Evolutionary conservation across 2,329 filamentous ascomycete genomes (phyloP), one percentile per base, ranked within the genome.

Genomic region (Botrytis fragariae): DNA sequence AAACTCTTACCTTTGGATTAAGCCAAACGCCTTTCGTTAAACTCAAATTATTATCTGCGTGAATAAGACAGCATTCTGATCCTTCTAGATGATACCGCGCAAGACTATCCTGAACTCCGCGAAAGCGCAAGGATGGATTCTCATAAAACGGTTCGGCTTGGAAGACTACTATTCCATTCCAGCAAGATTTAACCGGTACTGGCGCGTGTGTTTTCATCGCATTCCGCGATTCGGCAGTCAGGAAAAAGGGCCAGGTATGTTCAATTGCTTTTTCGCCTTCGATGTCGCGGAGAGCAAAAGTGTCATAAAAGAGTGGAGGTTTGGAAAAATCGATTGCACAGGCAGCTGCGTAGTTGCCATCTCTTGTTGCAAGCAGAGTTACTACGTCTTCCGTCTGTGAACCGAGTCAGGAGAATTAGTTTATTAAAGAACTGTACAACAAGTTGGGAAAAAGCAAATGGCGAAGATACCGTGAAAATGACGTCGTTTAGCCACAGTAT

Each of bases 11-110:
- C 20, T 86, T 86, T 2, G 91, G 90, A 79, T 94, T 94, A 57
- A 93, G 79, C 80, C 85, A 93, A 9, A 93, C 88, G 68, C 91
- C 89, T 72, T 84, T 77, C 61, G 77, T 71, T 14, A 29, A 32
- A 3, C 73, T 64, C 14, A 78, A 68, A 25, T 1, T 85, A 77
- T 93, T 93, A 78, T 93, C 92, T 3, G 89, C 88, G 79, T 93
- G 92, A 72, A 93, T 89, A 70, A 95, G 87, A 81, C 93, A 95
- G 83, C 92, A 94, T 82, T 95, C 92, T 22, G 89, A 92, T n/a
- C 86, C 92, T 81, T 95, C 93, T 39, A 94, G 84, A 78, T 93
- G 91, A 39, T 84, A 78, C 12, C 81, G 78, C 3, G 88, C 89
- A 1, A 95, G 86, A 6, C 85, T 86, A 78, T 93, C 91, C 0